Base-by-base conservation (phyloP, 805 yeast genomes). In the Cyberlindnera japonica region DNA sequence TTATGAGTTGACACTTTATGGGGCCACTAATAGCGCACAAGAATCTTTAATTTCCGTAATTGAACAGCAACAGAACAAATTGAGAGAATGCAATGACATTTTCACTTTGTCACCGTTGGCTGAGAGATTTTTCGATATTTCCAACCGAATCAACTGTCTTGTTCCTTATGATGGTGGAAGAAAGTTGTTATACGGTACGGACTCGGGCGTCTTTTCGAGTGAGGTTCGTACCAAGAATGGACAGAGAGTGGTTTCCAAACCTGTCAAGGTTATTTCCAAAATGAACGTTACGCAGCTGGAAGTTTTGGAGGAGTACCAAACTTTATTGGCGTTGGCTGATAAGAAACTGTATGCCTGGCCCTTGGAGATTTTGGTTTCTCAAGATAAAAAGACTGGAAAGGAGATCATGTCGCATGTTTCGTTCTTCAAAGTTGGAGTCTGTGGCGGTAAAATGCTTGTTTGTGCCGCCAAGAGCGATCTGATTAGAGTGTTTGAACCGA, bases 101-200 rank as follows among this genome's bases (percentile, higher is more conserved):
- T 89, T 84, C 61, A 81, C 93, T 1, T 67, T 83, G 48, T 79
- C 81, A 14, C 83, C 88, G 45, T 71, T 87, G 40, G 85, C 83
- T 48, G 81, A 87, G 18, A 72, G 83, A 45, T 78, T 79, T 54
- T 90, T 90, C 62, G 88, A 79, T 49, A 77, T 80, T 35, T 69
- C 71, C 16, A 79, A 90, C 57, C 77, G 83, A 45, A 85, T 91
- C 53, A 89, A 87, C 57, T 89, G 97, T 68, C 91, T 89, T 21
- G 89, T 85, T 28, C 95, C 96, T 24, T 83, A 86, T 61, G 95
- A 93, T 57, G 96, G 96, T 38, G 98, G 98, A 16, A 76, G 95
- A 49, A 86, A 90, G 58, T 65, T 90, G 49, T 61, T 93, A 25
- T 90, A 86, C 56, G 98, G 98, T 31, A 89, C 98, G 0, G 95